phyloP scores from a whole-genome alignment of 202 grass and related monocot genomes.

The Setaria italica region DNA sequence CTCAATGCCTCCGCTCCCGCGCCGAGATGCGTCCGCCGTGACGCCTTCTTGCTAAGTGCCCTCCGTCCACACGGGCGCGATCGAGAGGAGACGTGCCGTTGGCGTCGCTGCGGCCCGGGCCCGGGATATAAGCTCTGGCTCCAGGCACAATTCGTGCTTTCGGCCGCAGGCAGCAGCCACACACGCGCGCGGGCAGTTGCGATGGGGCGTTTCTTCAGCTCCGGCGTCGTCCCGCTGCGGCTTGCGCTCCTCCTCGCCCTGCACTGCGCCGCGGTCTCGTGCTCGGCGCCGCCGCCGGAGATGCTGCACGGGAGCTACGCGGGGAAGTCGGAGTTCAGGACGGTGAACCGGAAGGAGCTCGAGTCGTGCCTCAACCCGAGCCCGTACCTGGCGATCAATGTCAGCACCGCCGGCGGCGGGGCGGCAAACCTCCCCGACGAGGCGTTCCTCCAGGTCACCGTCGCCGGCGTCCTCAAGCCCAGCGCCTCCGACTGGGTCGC shows the following conservation, averaged over 20 bases:
- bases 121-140: not conserved
- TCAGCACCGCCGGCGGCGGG: constrained; percentile 29
- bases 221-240: not conserved
- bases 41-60: not conserved
- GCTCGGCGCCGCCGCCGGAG: not conserved
- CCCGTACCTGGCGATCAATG: constrained; percentile 60
- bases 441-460: constrained; percentile 63
- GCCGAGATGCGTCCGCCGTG: not conserved
- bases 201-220: constrained; percentile 18
- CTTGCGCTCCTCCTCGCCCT: not conserved
- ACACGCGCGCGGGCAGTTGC: no score
- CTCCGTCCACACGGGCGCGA: constrained; percentile 19
- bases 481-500: constrained; percentile 68
- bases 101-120: not conserved
- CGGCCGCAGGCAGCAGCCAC: no score
- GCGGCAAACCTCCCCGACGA: constrained; percentile 54
- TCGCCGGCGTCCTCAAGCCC: constrained; percentile 59
- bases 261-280: not conserved
- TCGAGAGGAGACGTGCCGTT: not conserved
- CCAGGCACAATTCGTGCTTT: not conserved
- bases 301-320: constrained; percentile 51
- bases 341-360: constrained; percentile 71
- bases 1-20: constrained; percentile 21
- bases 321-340: constrained; percentile 79
- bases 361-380: constrained; percentile 46